Evolutionary conservation across 306 rosid genomes (phyloP), one percentile per base, ranked within the genome.

Genomic region (Glycine latifolia): DNA sequence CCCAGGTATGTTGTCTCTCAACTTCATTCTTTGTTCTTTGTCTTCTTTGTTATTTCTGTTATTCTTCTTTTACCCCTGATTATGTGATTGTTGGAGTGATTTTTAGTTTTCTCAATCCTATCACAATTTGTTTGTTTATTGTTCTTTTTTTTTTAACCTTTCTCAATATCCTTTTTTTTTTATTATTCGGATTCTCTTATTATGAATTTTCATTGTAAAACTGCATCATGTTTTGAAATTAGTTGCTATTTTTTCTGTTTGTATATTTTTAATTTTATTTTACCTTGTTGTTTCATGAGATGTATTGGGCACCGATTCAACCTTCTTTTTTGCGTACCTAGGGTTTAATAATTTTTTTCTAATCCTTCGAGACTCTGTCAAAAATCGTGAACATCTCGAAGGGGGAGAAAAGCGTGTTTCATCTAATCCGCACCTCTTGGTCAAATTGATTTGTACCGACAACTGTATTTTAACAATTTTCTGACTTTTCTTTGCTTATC

Each of bases 1-100:
- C 99, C 99, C 5, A 91, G 99, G 99, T 93, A 16, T 20, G 80
- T 79, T 20, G 82, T 79, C 77, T 81, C 5, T 82, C 44, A 31
- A 2, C 11, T 80, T 71, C 80, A 26, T 1, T 55, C 8, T 7
- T 13, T 10, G 2, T 41, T 76, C 3, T 3, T 49, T 67, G 3
- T 11, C 12, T n/a, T 70, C 10, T 0, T 16, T 10, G 3, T 58
- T 7, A 4, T 26, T 10, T 1, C 11, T 8, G 0, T 13, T 61
- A 20, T 20, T 20, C 20, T 20, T 20, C 20, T 20, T 20, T 20
- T 20, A 6, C 41, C 6, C 11, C 3, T 37, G 15, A 39, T 20
- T 20, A 35, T 35, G 39, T 35, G 39, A 14, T 77, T 47, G 16
- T 70, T 56, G 6, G 2, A 52, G 13, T 8, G 20, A 7, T 15